Conservation (phyloP, 2,329 filamentous ascomycete species). For the Fusarium secorum region DNA sequence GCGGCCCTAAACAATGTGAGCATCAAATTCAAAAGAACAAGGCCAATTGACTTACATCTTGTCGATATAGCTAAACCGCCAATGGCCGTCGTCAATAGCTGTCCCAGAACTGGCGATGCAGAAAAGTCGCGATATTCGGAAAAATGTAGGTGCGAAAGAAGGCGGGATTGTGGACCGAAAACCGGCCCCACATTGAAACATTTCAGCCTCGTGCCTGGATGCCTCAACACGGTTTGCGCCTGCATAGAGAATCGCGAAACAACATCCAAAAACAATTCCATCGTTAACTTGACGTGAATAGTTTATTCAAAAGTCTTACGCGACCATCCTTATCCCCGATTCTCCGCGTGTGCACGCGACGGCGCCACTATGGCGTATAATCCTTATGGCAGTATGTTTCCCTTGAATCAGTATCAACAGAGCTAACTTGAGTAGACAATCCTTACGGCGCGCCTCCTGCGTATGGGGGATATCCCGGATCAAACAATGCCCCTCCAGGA, state of each 20-base stretch:
- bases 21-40: rapidly evolving
- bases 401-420: not conserved
- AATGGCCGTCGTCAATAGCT: constrained; percentile 34
- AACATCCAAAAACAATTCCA: not conserved
- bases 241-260: constrained; percentile 10
- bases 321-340: not conserved
- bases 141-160: constrained; percentile 43
- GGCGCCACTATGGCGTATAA: constrained; percentile 63
- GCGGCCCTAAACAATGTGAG: constrained; percentile 40
- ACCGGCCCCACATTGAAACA: constrained; percentile 36
- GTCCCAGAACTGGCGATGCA: constrained; percentile 12
- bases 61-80: constrained; percentile 15
- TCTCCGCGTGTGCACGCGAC: constrained; percentile 13
- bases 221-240: constrained; percentile 31
- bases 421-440: constrained; percentile 46
- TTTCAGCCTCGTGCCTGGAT: constrained; percentile 42
- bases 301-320: not conserved
- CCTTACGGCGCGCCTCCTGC: constrained; percentile 79
- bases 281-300: not conserved
- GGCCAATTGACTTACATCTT: constrained; percentile 32
- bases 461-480: constrained; percentile 74
- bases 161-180: constrained; percentile 23
- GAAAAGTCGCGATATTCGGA: constrained; percentile 44
- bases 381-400: constrained; percentile 62
- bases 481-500: constrained; percentile 64